Percentiles rank a stretch among this genome's conserved stretches.
phyloP scores from a whole-genome alignment of 2,329 filamentous ascomycete genomes.

The Orbilia quercus region DNA sequence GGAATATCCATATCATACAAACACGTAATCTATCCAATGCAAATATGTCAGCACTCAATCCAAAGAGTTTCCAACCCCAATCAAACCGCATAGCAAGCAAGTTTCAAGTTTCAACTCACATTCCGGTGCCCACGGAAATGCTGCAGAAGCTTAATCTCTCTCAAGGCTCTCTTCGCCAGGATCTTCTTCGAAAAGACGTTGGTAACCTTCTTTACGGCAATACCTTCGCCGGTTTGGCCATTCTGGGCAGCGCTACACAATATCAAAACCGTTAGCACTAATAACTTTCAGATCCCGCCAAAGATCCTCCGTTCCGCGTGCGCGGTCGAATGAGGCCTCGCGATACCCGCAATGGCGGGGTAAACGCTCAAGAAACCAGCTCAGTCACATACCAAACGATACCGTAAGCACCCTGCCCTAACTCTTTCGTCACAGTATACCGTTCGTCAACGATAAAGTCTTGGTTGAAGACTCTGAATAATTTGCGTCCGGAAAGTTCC shows the following conservation, averaged over 20 bases:
- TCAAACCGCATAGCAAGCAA: constrained; percentile 2
- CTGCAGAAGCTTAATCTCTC: constrained; percentile 98
- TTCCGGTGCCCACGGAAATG: constrained; percentile 94
- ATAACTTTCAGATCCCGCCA: background rate
- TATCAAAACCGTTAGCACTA: constrained; percentile 11
- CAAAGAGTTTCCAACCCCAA: background rate
- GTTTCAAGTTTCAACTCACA: constrained; percentile 67
- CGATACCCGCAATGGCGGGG: constrained; percentile 32
- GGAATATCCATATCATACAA: constrained; percentile 99
- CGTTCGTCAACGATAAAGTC: constrained; percentile 98
- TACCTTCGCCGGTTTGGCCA: constrained; percentile 87
- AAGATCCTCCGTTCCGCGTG: background rate
- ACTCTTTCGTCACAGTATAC: constrained; percentile 98
- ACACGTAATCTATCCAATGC: constrained; percentile 82
- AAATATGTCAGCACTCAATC: constrained; percentile 33
- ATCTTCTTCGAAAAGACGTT: constrained; percentile 99
- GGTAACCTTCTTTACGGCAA: constrained; percentile 99
- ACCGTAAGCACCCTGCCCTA: constrained; percentile 97
- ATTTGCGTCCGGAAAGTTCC: constrained; percentile 74
- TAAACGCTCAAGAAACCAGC: constrained; percentile 13
- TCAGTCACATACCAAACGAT: constrained; percentile 84
- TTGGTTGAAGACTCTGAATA: constrained; percentile 99
- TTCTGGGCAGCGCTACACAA: constrained; percentile 84
- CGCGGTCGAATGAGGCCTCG: constrained; percentile 3
- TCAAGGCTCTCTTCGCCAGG: constrained; percentile 93